Base-by-base conservation (phyloP, 78 protist species). In the Dictyostelium intermedium region DNA sequence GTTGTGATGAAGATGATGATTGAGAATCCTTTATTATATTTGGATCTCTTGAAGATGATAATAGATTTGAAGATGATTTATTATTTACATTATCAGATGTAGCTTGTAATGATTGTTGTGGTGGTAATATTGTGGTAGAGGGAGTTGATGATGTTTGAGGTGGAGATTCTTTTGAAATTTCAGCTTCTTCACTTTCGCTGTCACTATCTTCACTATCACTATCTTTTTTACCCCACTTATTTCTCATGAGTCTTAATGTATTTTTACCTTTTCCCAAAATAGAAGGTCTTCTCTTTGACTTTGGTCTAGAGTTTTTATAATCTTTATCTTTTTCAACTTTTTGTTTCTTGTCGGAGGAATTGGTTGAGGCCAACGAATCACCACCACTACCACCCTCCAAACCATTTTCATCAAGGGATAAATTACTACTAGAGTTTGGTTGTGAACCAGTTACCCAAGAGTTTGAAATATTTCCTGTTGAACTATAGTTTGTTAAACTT, bases 281-380 rank as follows among this genome's bases (percentile, higher is more conserved):
- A 14, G 87, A 80, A 8, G 94, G 87, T 89, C 87, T 60, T 70
- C 94, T 78, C n/a, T 80, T 78, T 23, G 92, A 87, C 69, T 89
- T 89, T 89, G 94, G 94, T 89, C 94, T 77, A 8, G 60, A 7
- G 11, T n/a, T 23, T 77, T 77, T 77, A 77, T 77, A 77, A 41
- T 77, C 50, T 77, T 77, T 77, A 41, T 77, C 32, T 77, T 77
- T 77, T 39, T 35, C 82, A n/a, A 41, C 61, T 16, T 77, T 77
- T 35, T 41, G 60, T n/a, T 77, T 77, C 9, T 77, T 43, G 25
- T 41, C 66, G 20, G 27, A 20, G 10, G 53, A 7, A 45, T 45
- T 45, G 2, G 66, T 56, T 56, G 35, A 14, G 35, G 35, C 11
- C 7, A 37, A 73, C 20, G 81, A 73, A 10, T 66, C 78, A 32